Evolutionary conservation across 1,284 basidiomycete species (phyloP), one percentile per base, ranked within the genome.

Genomic region (Trichosporon coremiiforme): DNA sequence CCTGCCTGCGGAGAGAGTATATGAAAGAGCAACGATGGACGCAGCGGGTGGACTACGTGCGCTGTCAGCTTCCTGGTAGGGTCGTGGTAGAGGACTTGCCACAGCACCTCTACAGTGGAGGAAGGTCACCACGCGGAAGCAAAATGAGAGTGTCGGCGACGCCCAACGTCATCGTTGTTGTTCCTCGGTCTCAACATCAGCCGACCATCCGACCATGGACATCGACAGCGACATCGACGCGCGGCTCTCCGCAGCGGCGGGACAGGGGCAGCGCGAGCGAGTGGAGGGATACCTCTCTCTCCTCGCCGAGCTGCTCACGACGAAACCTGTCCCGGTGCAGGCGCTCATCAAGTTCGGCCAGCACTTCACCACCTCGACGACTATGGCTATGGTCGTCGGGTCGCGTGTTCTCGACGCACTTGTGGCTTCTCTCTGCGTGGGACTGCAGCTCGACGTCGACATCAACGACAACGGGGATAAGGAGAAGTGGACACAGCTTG

Each of bases 221-320:
- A 68, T 74, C 67, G 73, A 74, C 67, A 71, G 38, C 33, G 67
- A 70, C 31, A 66, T 72, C 17, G 25, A 38, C 20, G 35, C 65
- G 13, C 65, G 65, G 45, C 71, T 72, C 17, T 60, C 47, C 29
- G 36, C 69, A 4, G 67, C 67, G 13, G 68, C 66, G 0, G 45
- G 62, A 35, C 72, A 72, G 15, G 65, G 69, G 73, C 92, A 94
- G 83, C 93, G 92, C 78, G 92, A 94, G 82, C 92, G 92, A 78
- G 90, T 88, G 0, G 86, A 89, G n/a, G 90, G 90, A 2, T 95
- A 91, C 78, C 78, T 84, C 65, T 53, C 75, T n/a, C 77, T 84
- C 31, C 78, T 85, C 62, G 64, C 73, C 1, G 45, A 70, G 7
- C 78, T 84, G 8, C 75, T 84, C 38, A 66, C 73, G 9, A 60